phyloP scores from a whole-genome alignment of 2,329 filamentous ascomycete species.

The Apiospora koreana region DNA sequence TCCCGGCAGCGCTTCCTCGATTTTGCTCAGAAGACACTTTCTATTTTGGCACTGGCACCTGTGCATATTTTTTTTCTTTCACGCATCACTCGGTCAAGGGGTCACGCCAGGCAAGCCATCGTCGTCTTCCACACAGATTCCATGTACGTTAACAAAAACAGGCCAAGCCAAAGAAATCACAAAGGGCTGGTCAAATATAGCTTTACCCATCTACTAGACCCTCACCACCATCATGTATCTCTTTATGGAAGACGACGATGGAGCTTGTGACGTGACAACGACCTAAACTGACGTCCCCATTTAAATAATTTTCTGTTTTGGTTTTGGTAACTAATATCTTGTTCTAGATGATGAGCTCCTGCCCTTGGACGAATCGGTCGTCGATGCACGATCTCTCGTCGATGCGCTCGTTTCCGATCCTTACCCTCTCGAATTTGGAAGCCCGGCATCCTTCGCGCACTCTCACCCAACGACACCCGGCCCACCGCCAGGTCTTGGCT shows the following conservation, averaged over 20 bases:
- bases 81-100: constrained; percentile 37
- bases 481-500: constrained; percentile 49
- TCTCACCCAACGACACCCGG: constrained; percentile 35
- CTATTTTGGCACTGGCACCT: constrained; percentile 19
- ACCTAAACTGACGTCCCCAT: constrained; percentile 20
- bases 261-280: constrained; percentile 54
- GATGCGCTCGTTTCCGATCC: constrained; percentile 68
- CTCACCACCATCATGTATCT: constrained; percentile 40
- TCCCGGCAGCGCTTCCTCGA: constrained; percentile 28
- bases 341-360: constrained; percentile 63
- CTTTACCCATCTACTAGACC: constrained; percentile 42
- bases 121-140: constrained; percentile 64
- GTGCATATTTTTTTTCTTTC: constrained; percentile 20
- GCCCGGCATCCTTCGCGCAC: constrained; percentile 10
- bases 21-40: constrained; percentile 24
- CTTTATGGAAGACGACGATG: constrained; percentile 64
- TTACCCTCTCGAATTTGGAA: constrained; percentile 22
- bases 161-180: constrained; percentile 36
- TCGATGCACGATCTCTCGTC: constrained; percentile 68
- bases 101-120: constrained; percentile 65
- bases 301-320: constrained; percentile 22
- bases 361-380: constrained; percentile 62
- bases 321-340: constrained; percentile 39
- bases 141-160: constrained; percentile 66
- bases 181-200: constrained; percentile 51